Evolutionary conservation across 2,329 filamentous ascomycete species (phyloP).

Genomic region (Cylindrodendrum hubeiense): DNA sequence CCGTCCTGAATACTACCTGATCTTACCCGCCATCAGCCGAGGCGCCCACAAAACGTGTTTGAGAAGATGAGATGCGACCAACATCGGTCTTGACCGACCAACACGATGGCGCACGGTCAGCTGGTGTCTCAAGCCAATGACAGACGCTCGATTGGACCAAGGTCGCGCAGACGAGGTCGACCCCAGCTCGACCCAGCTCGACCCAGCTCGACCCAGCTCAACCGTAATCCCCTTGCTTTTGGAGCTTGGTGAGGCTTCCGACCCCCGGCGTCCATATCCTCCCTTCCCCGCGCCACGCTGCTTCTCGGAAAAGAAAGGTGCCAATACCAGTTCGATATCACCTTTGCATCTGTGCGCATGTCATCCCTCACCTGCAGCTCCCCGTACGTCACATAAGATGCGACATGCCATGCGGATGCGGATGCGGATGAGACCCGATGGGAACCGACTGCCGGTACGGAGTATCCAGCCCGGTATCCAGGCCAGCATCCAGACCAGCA

Average conservation of each 20-base stretch:
- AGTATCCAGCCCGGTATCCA: not conserved
- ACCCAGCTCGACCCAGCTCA: not conserved
- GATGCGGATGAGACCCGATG: slow-evolving; percentile 9
- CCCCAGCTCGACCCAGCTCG: too few relatives aligned
- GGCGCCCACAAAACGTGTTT: not conserved
- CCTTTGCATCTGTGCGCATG: slow-evolving; percentile 14
- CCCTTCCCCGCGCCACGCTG: slow-evolving; percentile 8
- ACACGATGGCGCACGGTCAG: not conserved
- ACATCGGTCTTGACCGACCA: too few relatives aligned
- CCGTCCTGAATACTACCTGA: not conserved
- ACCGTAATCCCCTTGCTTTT: not conserved
- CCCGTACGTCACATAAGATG: too few relatives aligned
- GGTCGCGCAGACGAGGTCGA: too few relatives aligned
- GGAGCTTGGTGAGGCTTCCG: not conserved
- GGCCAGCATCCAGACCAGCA: too few relatives aligned
- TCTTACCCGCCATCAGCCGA: not conserved
- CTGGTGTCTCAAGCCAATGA: not conserved
- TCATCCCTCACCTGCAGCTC: slow-evolving; percentile 13
- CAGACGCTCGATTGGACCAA: not conserved
- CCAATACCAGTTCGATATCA: not conserved
- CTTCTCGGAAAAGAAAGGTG: not conserved
- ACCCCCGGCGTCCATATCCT: not conserved
- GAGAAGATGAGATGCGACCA: not conserved
- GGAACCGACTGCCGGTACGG: not conserved
- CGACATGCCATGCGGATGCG: not conserved